These are phyloP conservation scores for Grosmannia clavigera DNA, from an alignment of 2,329 filamentous ascomycete genomes.

Conservation along the genomic window DNA sequence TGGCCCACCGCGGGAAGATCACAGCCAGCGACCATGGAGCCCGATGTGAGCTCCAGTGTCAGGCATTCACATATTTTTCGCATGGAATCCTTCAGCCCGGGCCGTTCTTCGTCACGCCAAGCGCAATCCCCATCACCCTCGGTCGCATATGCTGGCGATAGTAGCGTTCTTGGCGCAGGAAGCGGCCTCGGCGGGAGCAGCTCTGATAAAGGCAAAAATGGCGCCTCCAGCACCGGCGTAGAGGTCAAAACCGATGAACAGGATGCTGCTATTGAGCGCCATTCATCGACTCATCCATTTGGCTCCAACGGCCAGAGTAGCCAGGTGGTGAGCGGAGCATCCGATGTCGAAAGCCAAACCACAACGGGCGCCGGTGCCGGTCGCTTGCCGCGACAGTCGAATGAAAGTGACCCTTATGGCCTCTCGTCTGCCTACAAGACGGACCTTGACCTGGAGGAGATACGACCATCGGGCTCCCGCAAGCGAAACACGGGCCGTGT, in stretches of 20 bases:
- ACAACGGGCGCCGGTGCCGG: conserved; percentile 21
- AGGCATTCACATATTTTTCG: conserved; percentile 27
- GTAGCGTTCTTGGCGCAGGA: background rate
- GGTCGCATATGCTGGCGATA: background rate
- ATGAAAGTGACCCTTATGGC: conserved; percentile 67
- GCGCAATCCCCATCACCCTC: conserved; percentile 6
- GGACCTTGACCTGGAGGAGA: conserved; percentile 59
- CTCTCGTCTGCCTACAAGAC: conserved; percentile 70
- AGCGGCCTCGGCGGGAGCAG: background rate
- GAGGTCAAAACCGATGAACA: conserved; percentile 22
- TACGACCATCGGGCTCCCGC: conserved; percentile 68
- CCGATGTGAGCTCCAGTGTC: conserved; percentile 19
- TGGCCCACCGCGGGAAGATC: no score
- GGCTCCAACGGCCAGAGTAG: conserved; percentile 2
- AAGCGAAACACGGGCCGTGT: conserved; percentile 38
- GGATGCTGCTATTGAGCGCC: conserved; percentile 28
- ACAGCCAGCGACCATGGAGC: conserved; percentile 15
- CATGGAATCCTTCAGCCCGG: conserved; percentile 20
- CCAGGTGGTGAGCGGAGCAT: conserved; percentile 2
- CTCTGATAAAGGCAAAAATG: conserved; percentile 16
- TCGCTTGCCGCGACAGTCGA: conserved; percentile 43
- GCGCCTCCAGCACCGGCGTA: conserved; percentile 33
- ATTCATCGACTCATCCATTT: conserved; percentile 17
- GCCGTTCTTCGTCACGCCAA: conserved; percentile 16
- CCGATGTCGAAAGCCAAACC: conserved; percentile 38